A percentile compares a stretch with the other conserved stretches of the same genome.
Evolutionary conservation across 2,329 filamentous ascomycete genomes (phyloP).

Genomic region (Coniochaeta ligniaria): DNA sequence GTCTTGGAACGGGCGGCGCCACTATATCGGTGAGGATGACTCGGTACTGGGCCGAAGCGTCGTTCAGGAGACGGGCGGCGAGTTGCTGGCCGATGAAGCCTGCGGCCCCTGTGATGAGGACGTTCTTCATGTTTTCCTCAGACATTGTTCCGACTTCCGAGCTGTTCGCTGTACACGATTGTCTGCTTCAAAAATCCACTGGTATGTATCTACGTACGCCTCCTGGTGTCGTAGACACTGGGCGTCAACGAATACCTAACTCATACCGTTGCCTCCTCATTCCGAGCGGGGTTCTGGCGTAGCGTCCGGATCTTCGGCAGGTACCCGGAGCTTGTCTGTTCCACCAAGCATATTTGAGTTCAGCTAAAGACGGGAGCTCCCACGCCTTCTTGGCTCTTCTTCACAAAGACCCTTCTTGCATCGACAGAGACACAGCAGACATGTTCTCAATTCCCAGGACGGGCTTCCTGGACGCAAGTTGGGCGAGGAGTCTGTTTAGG

Average conservation of each 20-base stretch:
- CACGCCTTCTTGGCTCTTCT: no score
- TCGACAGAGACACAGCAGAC: no score
- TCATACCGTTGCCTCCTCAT: not conserved
- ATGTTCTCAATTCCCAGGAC: no score
- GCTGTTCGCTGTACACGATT: not conserved
- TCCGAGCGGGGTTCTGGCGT: not conserved
- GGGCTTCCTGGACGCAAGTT: no score
- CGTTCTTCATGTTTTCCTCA: slow-evolving; percentile 8
- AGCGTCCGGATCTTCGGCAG: not conserved
- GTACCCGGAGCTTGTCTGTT: not conserved
- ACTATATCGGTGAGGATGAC: slow-evolving; percentile 46
- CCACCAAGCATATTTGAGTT: not conserved
- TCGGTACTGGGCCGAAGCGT: slow-evolving; percentile 22
- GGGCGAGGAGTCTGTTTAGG: no score
- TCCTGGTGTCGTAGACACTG: not conserved
- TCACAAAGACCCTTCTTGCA: not conserved
- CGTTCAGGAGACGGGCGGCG: slow-evolving; percentile 30
- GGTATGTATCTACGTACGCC: not conserved
- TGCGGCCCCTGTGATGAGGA: slow-evolving; percentile 26
- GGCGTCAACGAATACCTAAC: not conserved
- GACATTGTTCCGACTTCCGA: not conserved
- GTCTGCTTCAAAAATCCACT: no score
- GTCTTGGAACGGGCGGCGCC: slow-evolving; percentile 40
- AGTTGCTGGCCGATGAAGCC: slow-evolving; percentile 28
- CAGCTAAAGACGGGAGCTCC: not conserved